Conservation (phyloP, 805 yeast genomes). For the Saccharomycopsis fodiens region DNA sequence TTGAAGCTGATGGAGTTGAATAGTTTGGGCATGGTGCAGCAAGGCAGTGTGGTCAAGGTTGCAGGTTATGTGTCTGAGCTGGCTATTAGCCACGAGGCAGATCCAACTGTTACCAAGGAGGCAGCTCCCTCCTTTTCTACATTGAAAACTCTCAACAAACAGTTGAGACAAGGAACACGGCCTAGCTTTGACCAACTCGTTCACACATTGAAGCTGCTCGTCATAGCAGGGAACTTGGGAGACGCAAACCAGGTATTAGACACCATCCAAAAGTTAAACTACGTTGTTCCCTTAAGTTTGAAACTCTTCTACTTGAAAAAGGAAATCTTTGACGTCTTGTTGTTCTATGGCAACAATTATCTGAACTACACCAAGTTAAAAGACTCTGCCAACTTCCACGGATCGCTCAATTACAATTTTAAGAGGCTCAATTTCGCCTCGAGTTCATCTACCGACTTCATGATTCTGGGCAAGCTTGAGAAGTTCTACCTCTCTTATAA, state of each 20-base stretch:
- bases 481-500: background rate
- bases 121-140: background rate
- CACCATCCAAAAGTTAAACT: constrained; percentile 3
- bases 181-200: constrained; percentile 2
- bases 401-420: background rate
- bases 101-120: background rate
- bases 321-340: constrained; percentile 1
- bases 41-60: too few species aligned
- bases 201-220: background rate
- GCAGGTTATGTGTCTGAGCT: background rate
- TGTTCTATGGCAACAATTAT: constrained; percentile 1
- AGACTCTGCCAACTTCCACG: background rate
- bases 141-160: background rate
- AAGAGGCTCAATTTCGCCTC: background rate
- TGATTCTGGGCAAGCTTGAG: background rate
- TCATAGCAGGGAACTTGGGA: background rate
- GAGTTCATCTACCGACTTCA: background rate
- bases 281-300: background rate
- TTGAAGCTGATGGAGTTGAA: background rate
- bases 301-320: constrained; percentile 10
- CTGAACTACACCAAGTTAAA: constrained; percentile 2
- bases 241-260: background rate
- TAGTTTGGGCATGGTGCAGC: background rate
- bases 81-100: background rate
- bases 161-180: background rate